Base-by-base conservation (phyloP, 2,329 filamentous ascomycete species). In the Arthrobotrys sinensis region DNA sequence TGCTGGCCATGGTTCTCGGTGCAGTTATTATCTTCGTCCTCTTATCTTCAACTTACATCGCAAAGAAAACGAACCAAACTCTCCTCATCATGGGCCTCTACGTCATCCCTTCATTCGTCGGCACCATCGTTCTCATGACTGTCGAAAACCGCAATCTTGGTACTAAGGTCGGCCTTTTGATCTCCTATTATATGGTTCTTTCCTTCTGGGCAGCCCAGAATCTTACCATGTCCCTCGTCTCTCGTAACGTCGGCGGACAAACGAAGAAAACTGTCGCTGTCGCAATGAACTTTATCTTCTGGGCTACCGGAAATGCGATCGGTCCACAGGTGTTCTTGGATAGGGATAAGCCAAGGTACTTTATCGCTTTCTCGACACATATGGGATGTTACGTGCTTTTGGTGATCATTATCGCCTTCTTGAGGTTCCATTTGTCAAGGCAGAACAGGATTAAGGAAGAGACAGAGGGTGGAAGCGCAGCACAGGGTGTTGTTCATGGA, bases 141-240 rank as follows among this genome's bases (percentile, higher is more conserved):
- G 87, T 93, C 6, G 83, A 88, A 21, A 90, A 91, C 80, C 86
- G 86, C 5, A 88, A 86, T 50, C 86, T 86, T 40, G 83, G 87
- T 7, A 90, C 89, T 43, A 88, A 91, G 83, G 87, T 90, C 32
- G 91, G 91, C 4, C 86, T 94, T 0, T 85, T 93, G 12, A 88
- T 93, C 81, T 88, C 87, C 82, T 94, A 93, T 86, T 94, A 93
- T 85, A 91, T 93, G 79, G 91, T 90, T 0, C 87, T 93, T 16
- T 92, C 90, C 4, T 94, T 94, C 87, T 93, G 91, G 91, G 90
- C 91, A 0, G 91, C 0, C 89, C 91, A 81, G 91, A 90, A 1
- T 85, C 93, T 11, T 86, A 88, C 6, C 87, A 77, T 93, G 81
- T 90, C 90, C 12, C 87, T 93, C 86, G 87, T 92, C 71, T 89